phyloP scores from a whole-genome alignment of 768 basidiomycete species.

The Boletus rubropictus region DNA sequence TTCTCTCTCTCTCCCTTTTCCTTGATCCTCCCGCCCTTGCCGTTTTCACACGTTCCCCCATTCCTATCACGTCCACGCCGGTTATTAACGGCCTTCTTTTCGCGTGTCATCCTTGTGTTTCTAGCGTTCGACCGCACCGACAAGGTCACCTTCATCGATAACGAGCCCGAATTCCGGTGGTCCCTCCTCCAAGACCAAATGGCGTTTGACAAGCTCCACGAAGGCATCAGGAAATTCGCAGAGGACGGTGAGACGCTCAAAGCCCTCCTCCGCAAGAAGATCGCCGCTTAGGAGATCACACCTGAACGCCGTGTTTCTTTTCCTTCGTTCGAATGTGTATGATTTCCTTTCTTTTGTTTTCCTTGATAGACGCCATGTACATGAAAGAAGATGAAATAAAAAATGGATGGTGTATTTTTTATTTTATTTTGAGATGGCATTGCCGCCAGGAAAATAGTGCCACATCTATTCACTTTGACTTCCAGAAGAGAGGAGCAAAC shows the following conservation, averaged over 20 bases:
- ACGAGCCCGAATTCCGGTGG: conserved; percentile 98
- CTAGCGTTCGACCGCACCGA: conserved; percentile 39
- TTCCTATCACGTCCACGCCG: neutral
- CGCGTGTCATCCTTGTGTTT: neutral
- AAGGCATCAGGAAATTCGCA: conserved; percentile 98
- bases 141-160: conserved; percentile 83
- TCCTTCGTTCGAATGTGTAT: too few species aligned
- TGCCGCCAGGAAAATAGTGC: too few species aligned
- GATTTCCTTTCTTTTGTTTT: too few species aligned
- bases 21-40: neutral
- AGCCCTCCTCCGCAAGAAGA: conserved; percentile 64
- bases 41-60: neutral
- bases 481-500: too few species aligned
- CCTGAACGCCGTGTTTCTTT: neutral
- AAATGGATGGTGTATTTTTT: too few species aligned
- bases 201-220: conserved; percentile 99
- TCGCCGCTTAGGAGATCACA: conserved; percentile 19
- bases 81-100: neutral
- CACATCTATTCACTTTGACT: too few species aligned
- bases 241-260: conserved; percentile 92
- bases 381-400: too few species aligned
- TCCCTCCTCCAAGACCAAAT: conserved; percentile 84
- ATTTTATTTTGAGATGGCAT: too few species aligned
- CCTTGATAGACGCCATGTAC: too few species aligned
- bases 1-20: neutral